phyloP scores from a whole-genome alignment of 2,329 filamentous ascomycete species.

The Cladosporium sphaerospermum region DNA sequence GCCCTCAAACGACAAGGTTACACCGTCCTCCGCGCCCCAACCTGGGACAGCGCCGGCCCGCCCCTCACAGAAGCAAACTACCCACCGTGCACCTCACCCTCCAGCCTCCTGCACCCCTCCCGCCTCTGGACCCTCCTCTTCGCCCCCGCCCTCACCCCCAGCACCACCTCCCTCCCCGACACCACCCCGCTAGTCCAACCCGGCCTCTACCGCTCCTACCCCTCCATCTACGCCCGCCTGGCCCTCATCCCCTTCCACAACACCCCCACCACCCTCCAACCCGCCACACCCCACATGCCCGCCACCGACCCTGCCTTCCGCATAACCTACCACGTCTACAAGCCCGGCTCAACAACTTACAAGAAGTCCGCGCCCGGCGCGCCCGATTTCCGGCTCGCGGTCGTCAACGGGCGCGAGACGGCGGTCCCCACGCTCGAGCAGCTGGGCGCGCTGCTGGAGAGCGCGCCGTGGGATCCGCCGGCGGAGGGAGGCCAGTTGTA shows the following conservation, averaged over 20 bases:
- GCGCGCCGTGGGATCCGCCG: conserved; percentile 62
- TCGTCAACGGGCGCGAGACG: conserved; percentile 69
- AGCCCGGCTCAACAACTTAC: conserved; percentile 58
- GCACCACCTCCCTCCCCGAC: background rate
- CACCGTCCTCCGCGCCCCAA: conserved; percentile 65
- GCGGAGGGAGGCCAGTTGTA: conserved; percentile 53
- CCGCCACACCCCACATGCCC: conserved; percentile 9
- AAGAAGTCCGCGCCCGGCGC: conserved; percentile 70
- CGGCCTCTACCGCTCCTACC: conserved; percentile 50
- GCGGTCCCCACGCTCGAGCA: conserved; percentile 67
- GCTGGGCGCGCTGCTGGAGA: conserved; percentile 63
- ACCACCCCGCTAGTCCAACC: conserved; percentile 37
- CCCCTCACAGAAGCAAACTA: conserved; percentile 19
- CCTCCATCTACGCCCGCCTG: conserved; percentile 69
- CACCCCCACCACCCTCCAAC: conserved; percentile 37
- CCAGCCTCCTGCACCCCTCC: conserved; percentile 28
- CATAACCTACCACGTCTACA: conserved; percentile 78
- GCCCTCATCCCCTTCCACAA: conserved; percentile 67
- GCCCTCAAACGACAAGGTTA: conserved; percentile 80
- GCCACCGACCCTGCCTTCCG: conserved; percentile 53
- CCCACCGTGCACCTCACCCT: conserved; percentile 26
- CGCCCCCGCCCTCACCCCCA: background rate
- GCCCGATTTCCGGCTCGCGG: conserved; percentile 79
- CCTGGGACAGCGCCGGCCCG: conserved; percentile 25
- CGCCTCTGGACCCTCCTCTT: conserved; percentile 16